phyloP scores from a whole-genome alignment of 768 basidiomycete genomes.

The Guyanaporus albipodus region DNA sequence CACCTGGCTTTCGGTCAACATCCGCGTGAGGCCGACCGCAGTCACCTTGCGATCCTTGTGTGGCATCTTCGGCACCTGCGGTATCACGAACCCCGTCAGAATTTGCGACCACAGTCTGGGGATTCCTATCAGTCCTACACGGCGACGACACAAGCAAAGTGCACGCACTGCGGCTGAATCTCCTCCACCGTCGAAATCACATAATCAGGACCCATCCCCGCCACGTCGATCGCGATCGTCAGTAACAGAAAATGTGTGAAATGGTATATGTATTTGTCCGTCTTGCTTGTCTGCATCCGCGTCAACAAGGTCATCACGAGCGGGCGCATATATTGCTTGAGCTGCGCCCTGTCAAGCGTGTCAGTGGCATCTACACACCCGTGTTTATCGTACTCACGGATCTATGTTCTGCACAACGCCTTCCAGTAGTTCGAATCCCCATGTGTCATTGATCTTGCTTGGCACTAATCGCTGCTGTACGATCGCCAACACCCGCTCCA shows the following conservation, averaged over 20 bases:
- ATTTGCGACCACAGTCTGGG: slow-evolving; percentile 69
- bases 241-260: slow-evolving; percentile 79
- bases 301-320: slow-evolving; percentile 76
- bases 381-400: slow-evolving; percentile 49
- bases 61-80: slow-evolving; percentile 77
- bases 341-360: slow-evolving; percentile 42
- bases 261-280: slow-evolving; percentile 80
- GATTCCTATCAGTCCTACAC: slow-evolving; percentile 27
- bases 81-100: slow-evolving; percentile 68
- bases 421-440: slow-evolving; percentile 88
- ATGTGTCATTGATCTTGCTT: slow-evolving; percentile 81
- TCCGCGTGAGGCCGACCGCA: slow-evolving; percentile 71
- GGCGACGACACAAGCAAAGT: too few relatives aligned
- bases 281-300: slow-evolving; percentile 84
- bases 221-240: slow-evolving; percentile 68
- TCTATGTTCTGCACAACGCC: slow-evolving; percentile 69
- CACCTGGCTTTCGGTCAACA: slow-evolving; percentile 68
- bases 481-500: slow-evolving; percentile 78
- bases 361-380: neutral
- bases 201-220: slow-evolving; percentile 74
- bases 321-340: slow-evolving; percentile 72
- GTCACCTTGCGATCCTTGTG: slow-evolving; percentile 83
- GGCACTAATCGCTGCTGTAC: slow-evolving; percentile 88
- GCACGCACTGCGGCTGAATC: slow-evolving; percentile 72
- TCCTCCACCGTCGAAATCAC: slow-evolving; percentile 74